Evolutionary conservation across 192 early-diverging fungal species (phyloP), one percentile per base, ranked within the genome.

Genomic region (Mortierella claussenii): DNA sequence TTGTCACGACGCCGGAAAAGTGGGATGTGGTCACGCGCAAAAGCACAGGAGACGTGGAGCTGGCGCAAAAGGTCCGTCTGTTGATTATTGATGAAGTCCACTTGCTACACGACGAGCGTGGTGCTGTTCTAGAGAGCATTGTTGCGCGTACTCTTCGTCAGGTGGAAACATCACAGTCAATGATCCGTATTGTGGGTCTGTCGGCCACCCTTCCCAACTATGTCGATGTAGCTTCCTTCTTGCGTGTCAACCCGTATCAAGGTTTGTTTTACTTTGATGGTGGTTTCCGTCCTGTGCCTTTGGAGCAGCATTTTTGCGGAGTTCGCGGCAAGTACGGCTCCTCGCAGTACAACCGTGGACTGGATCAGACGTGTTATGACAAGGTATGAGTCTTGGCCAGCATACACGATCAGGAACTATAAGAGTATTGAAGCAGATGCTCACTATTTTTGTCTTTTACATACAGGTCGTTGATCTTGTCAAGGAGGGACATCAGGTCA

Each of bases 11-110:
- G 1, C 98, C 98, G 0, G 98, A 99, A 78, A 99, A 98, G 56
- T 99, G 98, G 98, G 98, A 99, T 83, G 98, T 98, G 12, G 95
- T 99, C 11, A 99, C 98, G 21, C 89, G 98, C 60, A 99, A 99
- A 78, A 86, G 90, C 37, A 92, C 89, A 18, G 97, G 98, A 23
- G 98, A 99, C 84, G 92, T 89, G 13, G 96, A 98, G 63, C 86
- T 99, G 11, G 88, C 89, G 4, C 85, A 94, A 68, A 96, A 95
- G 83, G 96, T 99, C 11, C 87, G 88, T 31, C 83, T 99, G 50
- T 82, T 99, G 42, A 98, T 99, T 57, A 92, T 98, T 62, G 97
- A 99, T 81, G 97, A 99, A 82, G 95, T 99, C 21, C 97, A 99
- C 75, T 71, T 99, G 78, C 81, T 99, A 18, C 95, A 98, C 74